Evolutionary conservation across 202 grass and related monocot genomes (phyloP), one percentile per base, ranked within the genome.

Genomic region (Saccharum hybrid): DNA sequence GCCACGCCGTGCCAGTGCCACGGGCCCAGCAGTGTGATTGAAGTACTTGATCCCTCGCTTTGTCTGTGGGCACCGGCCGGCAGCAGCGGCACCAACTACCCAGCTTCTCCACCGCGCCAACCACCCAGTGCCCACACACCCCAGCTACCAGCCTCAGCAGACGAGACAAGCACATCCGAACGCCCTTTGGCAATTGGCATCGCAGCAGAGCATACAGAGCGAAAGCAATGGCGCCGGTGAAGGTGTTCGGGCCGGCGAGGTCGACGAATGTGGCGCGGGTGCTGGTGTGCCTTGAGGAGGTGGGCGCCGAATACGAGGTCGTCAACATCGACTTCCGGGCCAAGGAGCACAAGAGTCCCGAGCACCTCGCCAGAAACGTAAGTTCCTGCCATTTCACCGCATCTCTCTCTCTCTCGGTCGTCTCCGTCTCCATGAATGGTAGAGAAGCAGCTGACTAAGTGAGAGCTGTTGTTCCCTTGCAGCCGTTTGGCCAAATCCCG

Each of bases 291-390:
- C 74, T 89, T 2, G 83, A 89, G 76, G 90, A 92, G 70, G 74
- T 77, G 1, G 87, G 87, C 13, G 81, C 48, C 13, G 68, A 84
- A 37, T 92, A 92, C 60, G 87, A 92, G 76, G 41, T 84, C 43
- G 75, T 89, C 33, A 9, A 67, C 3, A 11, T 92, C 36, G 68
- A 84, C 79, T n/a, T 73, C 16, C 1, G 13, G 38, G 60, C 51
- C 36, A 77, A 60, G 30, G 90, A 88, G 60, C 86, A 92, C 69
- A 84, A 81, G 75, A 10, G 79, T 28, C 79, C 68, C n/a, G 16
- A 76, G 22, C 71, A 86, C 75, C 80, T 92, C 60, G 79, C 79
- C 41, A 79, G 71, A 51, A 92, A 89, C 66, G 90, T 89, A 86
- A 7, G 76, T 31, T 51, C 11, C 11, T 13, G 12, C 45, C 12